Conservation (phyloP, 805 yeast genomes). For the Metschnikowia sp. region DNA sequence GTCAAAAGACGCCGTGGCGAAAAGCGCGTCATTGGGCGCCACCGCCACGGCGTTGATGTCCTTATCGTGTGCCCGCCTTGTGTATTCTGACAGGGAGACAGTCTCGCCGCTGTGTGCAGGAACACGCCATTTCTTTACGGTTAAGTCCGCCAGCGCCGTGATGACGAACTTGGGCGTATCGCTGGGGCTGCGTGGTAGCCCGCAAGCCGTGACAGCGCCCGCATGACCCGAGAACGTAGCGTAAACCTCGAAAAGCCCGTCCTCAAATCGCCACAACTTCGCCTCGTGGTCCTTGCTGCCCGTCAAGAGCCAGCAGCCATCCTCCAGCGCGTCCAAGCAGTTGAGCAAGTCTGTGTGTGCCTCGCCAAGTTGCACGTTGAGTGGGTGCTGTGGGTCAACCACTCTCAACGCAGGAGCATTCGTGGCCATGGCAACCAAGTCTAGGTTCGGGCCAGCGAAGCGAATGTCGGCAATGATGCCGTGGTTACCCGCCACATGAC, state of each 20-base stretch:
- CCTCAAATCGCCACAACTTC: constrained; percentile 71
- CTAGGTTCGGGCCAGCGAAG: constrained; percentile 61
- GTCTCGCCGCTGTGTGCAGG: constrained; percentile 41
- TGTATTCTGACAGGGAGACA: constrained; percentile 70
- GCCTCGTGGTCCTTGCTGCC: constrained; percentile 89
- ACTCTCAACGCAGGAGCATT: constrained; percentile 87
- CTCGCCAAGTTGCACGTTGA: constrained; percentile 62
- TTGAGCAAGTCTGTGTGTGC: constrained; percentile 88
- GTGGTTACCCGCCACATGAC: constrained; percentile 84
- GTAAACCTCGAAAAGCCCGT: constrained; percentile 41
- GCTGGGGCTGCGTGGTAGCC: constrained; percentile 52
- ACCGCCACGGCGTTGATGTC: constrained; percentile 88
- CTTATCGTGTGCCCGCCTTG: constrained; percentile 95
- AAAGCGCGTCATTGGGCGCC: constrained; percentile 82
- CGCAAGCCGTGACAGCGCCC: constrained; percentile 79
- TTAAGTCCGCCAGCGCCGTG: constrained; percentile 83
- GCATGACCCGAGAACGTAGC: constrained; percentile 83
- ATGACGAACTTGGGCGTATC: constrained; percentile 62
- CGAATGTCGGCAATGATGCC: constrained; percentile 91
- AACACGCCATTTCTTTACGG: constrained; percentile 81
- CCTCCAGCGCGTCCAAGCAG: constrained; percentile 68
- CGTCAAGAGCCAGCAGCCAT: constrained; percentile 88
- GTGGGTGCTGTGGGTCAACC: constrained; percentile 56
- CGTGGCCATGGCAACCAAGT: constrained; percentile 79
- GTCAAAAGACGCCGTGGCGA: constrained; percentile 95